Conservation (phyloP, 164 flowering plant species). For the Magnolia officinalis region DNA sequence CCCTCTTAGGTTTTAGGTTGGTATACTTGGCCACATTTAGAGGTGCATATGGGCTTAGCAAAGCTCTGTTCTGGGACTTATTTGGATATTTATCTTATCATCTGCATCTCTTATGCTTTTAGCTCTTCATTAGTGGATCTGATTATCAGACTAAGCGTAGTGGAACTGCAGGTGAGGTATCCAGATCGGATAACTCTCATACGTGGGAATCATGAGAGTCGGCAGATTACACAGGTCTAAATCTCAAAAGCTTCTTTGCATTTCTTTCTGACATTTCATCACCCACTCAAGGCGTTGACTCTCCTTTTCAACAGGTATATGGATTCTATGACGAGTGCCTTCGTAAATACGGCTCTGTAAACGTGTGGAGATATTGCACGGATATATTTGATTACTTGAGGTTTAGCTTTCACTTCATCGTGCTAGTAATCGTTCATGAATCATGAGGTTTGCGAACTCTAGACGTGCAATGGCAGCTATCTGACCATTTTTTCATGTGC, state of each 20-base stretch:
- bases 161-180: slow-evolving; percentile 71
- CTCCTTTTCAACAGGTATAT: slow-evolving; percentile 63
- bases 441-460: neutral
- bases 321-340: slow-evolving; percentile 98
- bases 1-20: too few species aligned
- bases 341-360: slow-evolving; percentile 97
- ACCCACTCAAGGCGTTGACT: slow-evolving; percentile 3
- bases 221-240: slow-evolving; percentile 95
- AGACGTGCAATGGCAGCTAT: neutral
- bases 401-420: slow-evolving; percentile 29
- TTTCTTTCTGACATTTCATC: neutral
- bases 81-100: neutral
- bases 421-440: neutral
- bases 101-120: neutral
- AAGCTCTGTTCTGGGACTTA: neutral
- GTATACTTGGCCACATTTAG: too few species aligned
- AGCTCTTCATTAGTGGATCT: neutral
- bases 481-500: neutral
- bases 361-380: slow-evolving; percentile 99
- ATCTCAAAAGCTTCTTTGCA: neutral
- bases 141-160: slow-evolving; percentile 3
- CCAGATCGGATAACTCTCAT: slow-evolving; percentile 98
- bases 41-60: neutral
- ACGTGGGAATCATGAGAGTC: slow-evolving; percentile 98
- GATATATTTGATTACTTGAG: slow-evolving; percentile 97